Evolutionary conservation across 352 stramenopile genomes (phyloP), one percentile per base, ranked within the genome.

Genomic region (Globisporangium cederbergense): DNA sequence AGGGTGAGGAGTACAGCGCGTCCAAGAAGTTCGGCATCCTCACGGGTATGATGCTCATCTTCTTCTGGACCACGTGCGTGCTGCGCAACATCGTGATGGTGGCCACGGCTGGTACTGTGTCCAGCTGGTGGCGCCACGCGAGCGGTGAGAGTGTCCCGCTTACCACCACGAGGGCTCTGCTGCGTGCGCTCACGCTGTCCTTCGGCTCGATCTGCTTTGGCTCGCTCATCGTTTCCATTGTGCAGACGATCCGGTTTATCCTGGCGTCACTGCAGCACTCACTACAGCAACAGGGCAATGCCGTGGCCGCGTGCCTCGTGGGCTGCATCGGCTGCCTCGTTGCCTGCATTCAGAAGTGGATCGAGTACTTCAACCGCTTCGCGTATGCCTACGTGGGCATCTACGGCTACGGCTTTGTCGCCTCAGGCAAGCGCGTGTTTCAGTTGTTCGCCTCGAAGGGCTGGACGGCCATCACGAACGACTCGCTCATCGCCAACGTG

Each of bases 121-220:
- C 77, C 22, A 93, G 79, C 55, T 98, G 93, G 93, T 79, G 83
- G 79, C 68, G 88, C 62, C 71, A 95, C 52, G 78, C 87, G 34
- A 72, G 77, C 6, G 72, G 68, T 13, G 75, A 85, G 16, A 72
- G 73, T 42, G 70, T 71, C 40, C 60, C 71, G 32, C 58, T 77
- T 32, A 81, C 72, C 40, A 83, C 73, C 9, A 67, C 69, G 10
- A 68, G 77, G 7, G 79, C 95, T 6, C 70, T 78, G 2, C 54
- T 56, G 20, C 79, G 88, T 34, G 78, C 84, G 20, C 75, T 83
- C 11, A 97, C 89, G 36, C 79, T 83, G n/a, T 88, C 87, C 43
- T 91, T 96, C 49, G 91, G 90, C 52, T 91, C 78, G 38, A 97
- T 98, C 58, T 96, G 75, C 73, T 86, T 93, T 60, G 83, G 83